Conservation (phyloP, 371 early-diverging fungal species). For the Actinomucor elegans region DNA sequence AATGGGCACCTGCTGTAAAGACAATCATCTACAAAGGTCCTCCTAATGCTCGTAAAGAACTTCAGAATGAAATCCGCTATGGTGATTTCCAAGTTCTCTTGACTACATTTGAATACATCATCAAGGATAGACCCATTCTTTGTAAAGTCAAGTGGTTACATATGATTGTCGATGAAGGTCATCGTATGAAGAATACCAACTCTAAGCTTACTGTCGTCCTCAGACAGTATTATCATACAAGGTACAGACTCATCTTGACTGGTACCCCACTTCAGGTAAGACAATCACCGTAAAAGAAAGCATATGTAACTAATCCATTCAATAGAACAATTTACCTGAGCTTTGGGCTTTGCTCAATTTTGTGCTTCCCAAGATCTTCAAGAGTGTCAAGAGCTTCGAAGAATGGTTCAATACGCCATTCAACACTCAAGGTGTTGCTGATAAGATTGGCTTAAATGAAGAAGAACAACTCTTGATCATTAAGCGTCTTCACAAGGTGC, state of each 20-base stretch:
- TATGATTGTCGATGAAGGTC: slow-evolving; percentile 98
- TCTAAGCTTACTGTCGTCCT: slow-evolving; percentile 86
- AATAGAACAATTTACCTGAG: slow-evolving; percentile 97
- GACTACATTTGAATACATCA: slow-evolving; percentile 98
- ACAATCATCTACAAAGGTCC: slow-evolving; percentile 92
- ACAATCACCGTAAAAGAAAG: neutral
- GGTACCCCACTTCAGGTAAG: slow-evolving; percentile 97
- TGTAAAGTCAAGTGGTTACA: slow-evolving; percentile 92
- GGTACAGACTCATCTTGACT: slow-evolving; percentile 96
- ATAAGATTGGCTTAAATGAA: slow-evolving; percentile 90
- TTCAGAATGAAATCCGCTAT: slow-evolving; percentile 68
- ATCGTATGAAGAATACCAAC: slow-evolving; percentile 96
- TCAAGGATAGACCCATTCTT: slow-evolving; percentile 85
- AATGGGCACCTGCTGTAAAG: slow-evolving; percentile 94
- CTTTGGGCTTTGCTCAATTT: slow-evolving; percentile 99
- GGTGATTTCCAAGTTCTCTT: slow-evolving; percentile 92
- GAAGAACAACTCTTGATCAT: slow-evolving; percentile 97
- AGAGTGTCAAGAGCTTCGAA: slow-evolving; percentile 94
- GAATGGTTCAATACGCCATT: slow-evolving; percentile 99
- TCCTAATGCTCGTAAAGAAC: slow-evolving; percentile 69
- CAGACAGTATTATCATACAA: slow-evolving; percentile 79
- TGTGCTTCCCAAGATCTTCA: slow-evolving; percentile 94
- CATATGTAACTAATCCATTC: neutral
- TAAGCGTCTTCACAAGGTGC: slow-evolving; percentile 91
- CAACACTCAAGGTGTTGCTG: slow-evolving; percentile 80